Percentiles rank a stretch among this genome's conserved stretches.
phyloP scores from a whole-genome alignment of 176 grass and related monocot species.

The Lolium rigidum region DNA sequence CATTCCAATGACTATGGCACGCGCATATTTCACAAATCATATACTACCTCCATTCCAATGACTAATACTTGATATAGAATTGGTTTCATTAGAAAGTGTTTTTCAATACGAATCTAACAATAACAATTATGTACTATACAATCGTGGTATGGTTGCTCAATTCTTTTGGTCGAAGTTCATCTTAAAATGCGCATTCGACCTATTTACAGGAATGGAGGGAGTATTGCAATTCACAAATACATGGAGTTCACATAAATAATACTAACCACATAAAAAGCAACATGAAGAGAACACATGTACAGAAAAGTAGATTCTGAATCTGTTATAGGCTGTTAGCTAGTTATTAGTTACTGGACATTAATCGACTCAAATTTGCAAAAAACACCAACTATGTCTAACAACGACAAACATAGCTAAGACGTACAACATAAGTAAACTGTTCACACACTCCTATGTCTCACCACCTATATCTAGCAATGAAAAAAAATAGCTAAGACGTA shows the following conservation, averaged over 20 bases:
- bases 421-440: neutral
- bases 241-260: neutral
- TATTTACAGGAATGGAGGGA: no score
- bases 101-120: no score
- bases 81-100: no score
- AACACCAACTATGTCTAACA: neutral
- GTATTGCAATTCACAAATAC: neutral
- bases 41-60: no score
- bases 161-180: no score
- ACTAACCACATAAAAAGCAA: neutral
- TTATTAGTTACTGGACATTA: neutral
- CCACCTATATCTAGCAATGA: neutral
- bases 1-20: no score
- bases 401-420: neutral
- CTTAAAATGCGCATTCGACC: no score
- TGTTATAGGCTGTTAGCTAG: conserved; percentile 1
- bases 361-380: neutral
- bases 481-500: neutral
- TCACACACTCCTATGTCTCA: neutral
- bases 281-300: neutral
- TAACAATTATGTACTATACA: no score
- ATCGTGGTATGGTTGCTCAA: no score
- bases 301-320: conserved; percentile 2
- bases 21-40: neutral
- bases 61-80: no score